Conservation (phyloP, 2,329 filamentous ascomycete species). For the Chrysoporthe deuterocubensis region DNA sequence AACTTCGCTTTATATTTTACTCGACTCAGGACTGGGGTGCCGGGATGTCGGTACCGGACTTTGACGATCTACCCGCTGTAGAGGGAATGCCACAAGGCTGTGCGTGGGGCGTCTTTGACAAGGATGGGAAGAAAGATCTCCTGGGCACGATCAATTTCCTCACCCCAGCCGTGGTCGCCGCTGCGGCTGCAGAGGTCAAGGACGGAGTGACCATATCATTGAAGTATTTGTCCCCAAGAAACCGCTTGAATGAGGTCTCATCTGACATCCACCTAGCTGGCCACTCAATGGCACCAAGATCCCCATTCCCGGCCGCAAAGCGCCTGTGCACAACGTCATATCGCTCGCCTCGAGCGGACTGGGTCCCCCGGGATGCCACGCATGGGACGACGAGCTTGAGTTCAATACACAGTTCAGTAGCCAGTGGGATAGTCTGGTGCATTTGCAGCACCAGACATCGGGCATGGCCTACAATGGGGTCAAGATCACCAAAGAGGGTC, state of each 20-base stretch:
- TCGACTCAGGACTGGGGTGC: not conserved
- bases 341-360: slow-evolving; percentile 40
- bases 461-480: slow-evolving; percentile 55
- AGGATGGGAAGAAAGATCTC: slow-evolving; percentile 52
- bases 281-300: slow-evolving; percentile 47
- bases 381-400: slow-evolving; percentile 53
- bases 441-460: slow-evolving; percentile 49
- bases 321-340: slow-evolving; percentile 42
- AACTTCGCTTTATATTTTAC: not conserved
- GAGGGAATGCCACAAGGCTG: slow-evolving; percentile 32
- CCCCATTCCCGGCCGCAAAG: slow-evolving; percentile 40
- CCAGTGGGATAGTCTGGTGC: slow-evolving; percentile 60
- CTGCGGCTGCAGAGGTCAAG: slow-evolving; percentile 47
- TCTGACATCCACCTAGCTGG: slow-evolving; percentile 39
- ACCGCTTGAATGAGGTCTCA: not conserved
- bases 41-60: slow-evolving; percentile 21
- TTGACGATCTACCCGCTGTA: slow-evolving; percentile 32
- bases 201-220: slow-evolving; percentile 57
- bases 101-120: slow-evolving; percentile 56
- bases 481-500: slow-evolving; percentile 41
- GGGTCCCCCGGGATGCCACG: slow-evolving; percentile 32
- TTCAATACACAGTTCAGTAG: slow-evolving; percentile 61
- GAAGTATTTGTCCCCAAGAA: slow-evolving; percentile 39
- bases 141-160: slow-evolving; percentile 58
- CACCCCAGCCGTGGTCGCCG: slow-evolving; percentile 48